Evolutionary conservation across 2,329 filamentous ascomycete species (phyloP), one percentile per base, ranked within the genome.

Genomic region (Neofusicoccum ribis): DNA sequence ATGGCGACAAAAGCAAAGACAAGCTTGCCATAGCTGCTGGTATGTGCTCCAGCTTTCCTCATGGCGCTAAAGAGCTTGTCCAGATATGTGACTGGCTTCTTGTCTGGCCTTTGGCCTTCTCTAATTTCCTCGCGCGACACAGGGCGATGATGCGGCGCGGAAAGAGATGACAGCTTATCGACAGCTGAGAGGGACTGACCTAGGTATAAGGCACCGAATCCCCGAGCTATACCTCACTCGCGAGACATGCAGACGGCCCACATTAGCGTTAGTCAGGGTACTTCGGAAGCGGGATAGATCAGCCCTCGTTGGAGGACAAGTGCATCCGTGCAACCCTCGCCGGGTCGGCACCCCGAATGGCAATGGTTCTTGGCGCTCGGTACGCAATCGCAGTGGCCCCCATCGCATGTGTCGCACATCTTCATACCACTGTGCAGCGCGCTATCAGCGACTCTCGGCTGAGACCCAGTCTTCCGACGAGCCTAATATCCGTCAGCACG

Each of bases 1-100:
- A 70, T 51, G 2, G 68, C 69, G 15, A 70, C 68, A 44, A 69
- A 69, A 15, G 66, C 66, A 36, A 66, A 68, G 9, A 70, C 67
- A 14, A 69, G 61, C 20, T 65, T 63, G 47, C 69, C 69, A 39
- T 70, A 68, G 34, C 54, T 58, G 64, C 69, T 70, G 9, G 69
- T 70, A 27, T 70, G 69, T 12, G 64, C 65, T 8, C 68, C 67
- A 14, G 69, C 60, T 58, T 68, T 64, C 20, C 63, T 37, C 65
- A 64, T 64, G 34, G 36, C 20, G 17, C 8, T 15, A 17, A 15
- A 31, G n/a, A 46, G 17, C 27, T 46, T 9, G 11, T 15, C 54
- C 12, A 9, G 41, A 34, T 34, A 46, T 60, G 43, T 14, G 56
- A 36, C 31, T 15, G 52, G 15, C 12, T 20, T 37, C 36, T 14